Conservation (phyloP, 164 flowering plant genomes). For the Magnolia kwangsiensis region DNA sequence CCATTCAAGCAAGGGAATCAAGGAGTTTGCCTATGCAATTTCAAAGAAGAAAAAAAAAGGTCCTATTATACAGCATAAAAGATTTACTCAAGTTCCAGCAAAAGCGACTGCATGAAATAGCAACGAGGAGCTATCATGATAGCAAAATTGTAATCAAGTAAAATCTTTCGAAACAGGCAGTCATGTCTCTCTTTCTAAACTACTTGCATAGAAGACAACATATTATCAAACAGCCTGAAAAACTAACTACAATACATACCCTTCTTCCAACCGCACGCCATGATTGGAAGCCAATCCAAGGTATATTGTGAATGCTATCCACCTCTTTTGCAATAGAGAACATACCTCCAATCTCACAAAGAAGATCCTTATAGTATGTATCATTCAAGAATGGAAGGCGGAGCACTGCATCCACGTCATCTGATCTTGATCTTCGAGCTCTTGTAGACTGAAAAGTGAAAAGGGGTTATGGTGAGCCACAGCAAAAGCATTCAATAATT, state of each 20-base stretch:
- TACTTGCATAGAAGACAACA: neutral
- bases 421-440: conserved; percentile 65
- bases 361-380: conserved; percentile 58
- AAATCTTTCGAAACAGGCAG: no score
- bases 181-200: neutral
- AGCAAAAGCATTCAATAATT: neutral
- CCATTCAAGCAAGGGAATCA: no score
- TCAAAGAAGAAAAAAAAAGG: neutral
- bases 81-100: neutral
- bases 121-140: no score
- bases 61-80: neutral
- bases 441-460: conserved; percentile 49
- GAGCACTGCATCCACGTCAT: conserved; percentile 88
- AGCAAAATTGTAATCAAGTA: no score
- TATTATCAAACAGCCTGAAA: neutral
- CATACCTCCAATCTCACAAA: conserved; percentile 95
- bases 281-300: conserved; percentile 99
- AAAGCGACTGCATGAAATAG: no score
- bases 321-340: conserved; percentile 78
- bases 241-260: conserved; percentile 36
- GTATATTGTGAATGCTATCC: conserved; percentile 79
- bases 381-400: conserved; percentile 80
- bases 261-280: conserved; percentile 91
- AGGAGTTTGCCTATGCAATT: neutral
- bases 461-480: conserved; percentile 14